Evolutionary conservation across 495 filamentous ascomycete genomes (phyloP).

Genomic region (Trichoderma asperelloides): DNA sequence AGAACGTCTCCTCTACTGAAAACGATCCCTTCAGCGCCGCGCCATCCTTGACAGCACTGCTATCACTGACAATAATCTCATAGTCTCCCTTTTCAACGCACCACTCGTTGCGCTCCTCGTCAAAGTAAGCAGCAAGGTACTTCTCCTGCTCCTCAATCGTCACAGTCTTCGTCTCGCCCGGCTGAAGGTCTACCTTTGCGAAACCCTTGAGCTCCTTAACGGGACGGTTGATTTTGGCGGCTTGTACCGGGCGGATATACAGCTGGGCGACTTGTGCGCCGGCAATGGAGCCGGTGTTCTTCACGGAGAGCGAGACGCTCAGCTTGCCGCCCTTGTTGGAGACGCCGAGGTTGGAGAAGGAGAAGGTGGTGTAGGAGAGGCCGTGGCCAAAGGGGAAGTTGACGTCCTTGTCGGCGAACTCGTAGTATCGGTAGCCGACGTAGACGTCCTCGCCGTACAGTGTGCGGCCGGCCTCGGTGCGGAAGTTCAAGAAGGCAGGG

Average conservation of each 20-base stretch:
- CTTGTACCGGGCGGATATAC: conserved; percentile 33
- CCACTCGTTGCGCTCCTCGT: conserved; percentile 59
- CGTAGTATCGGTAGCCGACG: conserved; percentile 69
- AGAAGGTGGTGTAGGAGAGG: conserved; percentile 63
- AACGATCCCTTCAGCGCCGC: conserved; percentile 38
- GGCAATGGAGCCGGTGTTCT: conserved; percentile 51
- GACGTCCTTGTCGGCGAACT: conserved; percentile 50
- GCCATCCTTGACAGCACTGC: conserved; percentile 35
- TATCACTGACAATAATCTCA: conserved; percentile 43
- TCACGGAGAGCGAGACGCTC: conserved; percentile 34
- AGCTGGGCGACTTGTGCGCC: conserved; percentile 67
- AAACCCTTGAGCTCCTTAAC: conserved; percentile 67
- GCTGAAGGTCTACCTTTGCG: conserved; percentile 54
- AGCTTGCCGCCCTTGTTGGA: conserved; percentile 26
- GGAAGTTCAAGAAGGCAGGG: conserved; percentile 66
- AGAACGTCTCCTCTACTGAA: conserved; percentile 46
- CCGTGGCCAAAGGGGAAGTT: conserved; percentile 70
- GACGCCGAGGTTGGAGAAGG: conserved; percentile 42
- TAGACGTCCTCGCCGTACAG: conserved; percentile 73
- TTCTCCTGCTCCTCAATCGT: conserved; percentile 48
- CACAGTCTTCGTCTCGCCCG: conserved; percentile 53
- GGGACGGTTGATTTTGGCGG: conserved; percentile 48
- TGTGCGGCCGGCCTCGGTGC: conserved; percentile 58
- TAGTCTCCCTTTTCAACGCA: conserved; percentile 57
- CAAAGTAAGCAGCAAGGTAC: conserved; percentile 60